These are phyloP conservation scores for Colletotrichum spinosum DNA, from an alignment of 2,329 filamentous ascomycete species.

Conservation along the genomic window DNA sequence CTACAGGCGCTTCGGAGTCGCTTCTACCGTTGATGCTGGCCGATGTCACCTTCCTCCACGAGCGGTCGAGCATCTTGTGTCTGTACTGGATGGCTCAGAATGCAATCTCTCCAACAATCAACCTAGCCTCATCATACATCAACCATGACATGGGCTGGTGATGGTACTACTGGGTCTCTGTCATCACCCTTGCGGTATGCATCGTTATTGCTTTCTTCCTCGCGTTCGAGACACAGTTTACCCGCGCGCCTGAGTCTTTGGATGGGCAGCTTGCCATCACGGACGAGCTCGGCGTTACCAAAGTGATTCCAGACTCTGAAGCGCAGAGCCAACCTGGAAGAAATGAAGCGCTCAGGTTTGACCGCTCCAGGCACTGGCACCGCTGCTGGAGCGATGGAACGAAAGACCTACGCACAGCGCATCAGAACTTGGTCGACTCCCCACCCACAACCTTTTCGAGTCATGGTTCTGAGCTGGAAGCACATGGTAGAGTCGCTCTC, in stretches of 20 bases:
- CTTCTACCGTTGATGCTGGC: slow-evolving; percentile 52
- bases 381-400: background rate
- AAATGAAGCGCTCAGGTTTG: slow-evolving; percentile 5
- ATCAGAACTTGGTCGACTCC: slow-evolving; percentile 43
- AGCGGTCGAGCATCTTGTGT: slow-evolving; percentile 50
- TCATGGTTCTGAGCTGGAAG: slow-evolving; percentile 31
- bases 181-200: slow-evolving; percentile 48
- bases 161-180: slow-evolving; percentile 56
- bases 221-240: slow-evolving; percentile 53
- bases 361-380: slow-evolving; percentile 1
- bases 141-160: slow-evolving; percentile 50
- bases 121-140: slow-evolving; percentile 49
- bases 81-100: slow-evolving; percentile 54
- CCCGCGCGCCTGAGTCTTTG: slow-evolving; percentile 47
- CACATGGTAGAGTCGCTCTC: slow-evolving; percentile 33
- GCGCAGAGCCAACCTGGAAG: slow-evolving; percentile 41
- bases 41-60: slow-evolving; percentile 54
- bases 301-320: slow-evolving; percentile 46
- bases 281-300: slow-evolving; percentile 52
- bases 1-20: slow-evolving; percentile 52
- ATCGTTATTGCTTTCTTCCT: slow-evolving; percentile 51
- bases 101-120: slow-evolving; percentile 46
- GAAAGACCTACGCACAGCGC: slow-evolving; percentile 44
- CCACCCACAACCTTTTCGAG: slow-evolving; percentile 32
- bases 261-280: slow-evolving; percentile 50